Base-by-base conservation (phyloP, 805 yeast species). In the Pichia deserticola region DNA sequence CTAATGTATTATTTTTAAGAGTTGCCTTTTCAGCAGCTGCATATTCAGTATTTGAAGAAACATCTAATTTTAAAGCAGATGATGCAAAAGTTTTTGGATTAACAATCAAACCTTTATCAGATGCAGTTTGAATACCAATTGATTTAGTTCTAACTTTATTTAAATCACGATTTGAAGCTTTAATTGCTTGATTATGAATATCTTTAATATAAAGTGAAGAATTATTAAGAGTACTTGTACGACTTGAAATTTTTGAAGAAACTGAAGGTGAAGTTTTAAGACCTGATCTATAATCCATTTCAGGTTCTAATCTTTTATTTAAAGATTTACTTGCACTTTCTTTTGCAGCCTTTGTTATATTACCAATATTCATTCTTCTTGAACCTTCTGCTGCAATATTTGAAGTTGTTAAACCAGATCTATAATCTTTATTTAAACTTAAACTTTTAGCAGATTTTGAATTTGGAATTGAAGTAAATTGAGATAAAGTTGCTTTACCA, bases 71-170 rank as follows among this genome's bases (percentile, higher is more conserved):
- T 11, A 77, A 65, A 33, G 82, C 85, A 32, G 83, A 82, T 41
- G 73, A 71, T 11, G 85, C 84, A 61, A 74, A 70, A 11, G 61
- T 59, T 49, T 70, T 74, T 44, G 76, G 77, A 32, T 74, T 61
- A 49, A 70, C 64, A 27, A 62, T 57, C 37, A 51, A 43, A 25
- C 57, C 57, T 34, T 40, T 45, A 55, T 66, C 69, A 42, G 72
- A 70, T 4, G 79, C 72, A 32, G 68, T 68, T 36, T 72, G 62
- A 20, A 78, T 74, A 52, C 70, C 73, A 45, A 54, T 58, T 28
- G 47, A 34, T 42, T 49, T 61, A 7, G 66, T 64, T 15, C 52
- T 42, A 5, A 51, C 42, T 37, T 48, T 44, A 13, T 28, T 36
- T 9, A 50, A 40, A n/a, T 50, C 51, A 8, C 39, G 40, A 37